Evolutionary conservation across 768 basidiomycete genomes (phyloP).

Genomic region (Lactifluus volemus): DNA sequence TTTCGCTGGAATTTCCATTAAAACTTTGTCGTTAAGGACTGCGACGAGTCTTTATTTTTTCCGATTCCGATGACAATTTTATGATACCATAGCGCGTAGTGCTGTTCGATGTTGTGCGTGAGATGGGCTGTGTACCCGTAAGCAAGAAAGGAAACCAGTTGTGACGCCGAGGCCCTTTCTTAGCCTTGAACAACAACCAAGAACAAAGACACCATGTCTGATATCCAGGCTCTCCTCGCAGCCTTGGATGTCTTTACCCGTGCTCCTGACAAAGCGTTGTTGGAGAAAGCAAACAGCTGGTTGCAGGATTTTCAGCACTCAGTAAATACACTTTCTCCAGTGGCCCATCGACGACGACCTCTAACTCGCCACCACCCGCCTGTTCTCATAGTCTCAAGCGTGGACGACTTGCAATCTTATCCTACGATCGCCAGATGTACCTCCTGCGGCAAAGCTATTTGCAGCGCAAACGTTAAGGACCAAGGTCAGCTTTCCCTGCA

Average conservation of each 20-base stretch:
- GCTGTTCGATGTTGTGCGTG: conserved; percentile 10
- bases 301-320: conserved; percentile 99
- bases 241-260: conserved; percentile 73
- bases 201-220: conserved; percentile 39
- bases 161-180: not conserved
- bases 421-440: conserved; percentile 70
- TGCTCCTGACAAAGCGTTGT: conserved; percentile 72
- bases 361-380: conserved; percentile 55
- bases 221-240: conserved; percentile 62
- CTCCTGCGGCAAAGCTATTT: conserved; percentile 77
- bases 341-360: conserved; percentile 46
- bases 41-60: not conserved
- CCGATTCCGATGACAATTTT: conserved; percentile 19
- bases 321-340: conserved; percentile 80
- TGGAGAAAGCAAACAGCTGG: conserved; percentile 89
- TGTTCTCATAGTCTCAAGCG: conserved; percentile 81
- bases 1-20: conserved; percentile 9
- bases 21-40: conserved; percentile 2
- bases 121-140: not conserved
- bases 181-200: conserved; percentile 2
- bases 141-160: not conserved
- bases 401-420: conserved; percentile 94
- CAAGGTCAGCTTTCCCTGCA: conserved; percentile 52
- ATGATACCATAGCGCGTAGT: conserved; percentile 20
- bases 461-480: conserved; percentile 94